Percentiles rank a stretch among this genome's conserved stretches.
Conservation (phyloP, 2,329 filamentous ascomycete genomes). For the Claviceps lovelessii region DNA sequence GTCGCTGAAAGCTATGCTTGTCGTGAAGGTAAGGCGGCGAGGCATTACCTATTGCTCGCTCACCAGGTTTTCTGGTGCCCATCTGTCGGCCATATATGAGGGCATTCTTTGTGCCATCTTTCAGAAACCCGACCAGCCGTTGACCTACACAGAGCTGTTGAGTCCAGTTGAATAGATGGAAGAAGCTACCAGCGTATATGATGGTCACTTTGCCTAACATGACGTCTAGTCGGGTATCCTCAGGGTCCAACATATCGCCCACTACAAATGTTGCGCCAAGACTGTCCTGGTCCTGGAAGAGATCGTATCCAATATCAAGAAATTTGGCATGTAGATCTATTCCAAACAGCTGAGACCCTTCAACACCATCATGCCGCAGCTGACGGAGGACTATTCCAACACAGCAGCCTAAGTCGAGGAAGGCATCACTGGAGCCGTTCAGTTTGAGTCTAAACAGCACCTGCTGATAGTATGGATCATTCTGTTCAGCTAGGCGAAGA, state of each 20-base stretch:
- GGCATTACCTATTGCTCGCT: conserved; percentile 8
- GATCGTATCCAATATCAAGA: conserved; percentile 44
- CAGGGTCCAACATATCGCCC: conserved; percentile 33
- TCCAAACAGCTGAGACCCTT: conserved; percentile 33
- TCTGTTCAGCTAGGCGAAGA: conserved; percentile 25
- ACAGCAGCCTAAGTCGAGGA: conserved; percentile 37
- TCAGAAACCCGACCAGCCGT: conserved; percentile 31
- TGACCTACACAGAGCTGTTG: conserved; percentile 31
- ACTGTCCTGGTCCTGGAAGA: conserved; percentile 44
- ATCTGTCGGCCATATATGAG: conserved; percentile 39
- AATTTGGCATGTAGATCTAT: conserved; percentile 35
- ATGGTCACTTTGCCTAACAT: conserved; percentile 30
- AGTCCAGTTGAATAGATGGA: conserved; percentile 34
- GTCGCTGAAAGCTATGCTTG: conserved; percentile 31
- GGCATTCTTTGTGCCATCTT: conserved; percentile 27
- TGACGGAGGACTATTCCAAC: conserved; percentile 37
- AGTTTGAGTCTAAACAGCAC: conserved; percentile 27
- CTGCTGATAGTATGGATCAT: conserved; percentile 28
- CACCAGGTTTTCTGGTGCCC: conserved; percentile 21
- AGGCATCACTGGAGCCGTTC: conserved; percentile 22
- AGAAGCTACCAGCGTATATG: conserved; percentile 35
- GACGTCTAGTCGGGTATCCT: conserved; percentile 19
- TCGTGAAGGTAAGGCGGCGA: conserved; percentile 31
- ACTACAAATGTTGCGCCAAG: conserved; percentile 34
- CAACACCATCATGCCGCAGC: conserved; percentile 34